Evolutionary conservation across 805 yeast species (phyloP), one percentile per base, ranked within the genome.

Genomic region (Starmerella vaccinii): DNA sequence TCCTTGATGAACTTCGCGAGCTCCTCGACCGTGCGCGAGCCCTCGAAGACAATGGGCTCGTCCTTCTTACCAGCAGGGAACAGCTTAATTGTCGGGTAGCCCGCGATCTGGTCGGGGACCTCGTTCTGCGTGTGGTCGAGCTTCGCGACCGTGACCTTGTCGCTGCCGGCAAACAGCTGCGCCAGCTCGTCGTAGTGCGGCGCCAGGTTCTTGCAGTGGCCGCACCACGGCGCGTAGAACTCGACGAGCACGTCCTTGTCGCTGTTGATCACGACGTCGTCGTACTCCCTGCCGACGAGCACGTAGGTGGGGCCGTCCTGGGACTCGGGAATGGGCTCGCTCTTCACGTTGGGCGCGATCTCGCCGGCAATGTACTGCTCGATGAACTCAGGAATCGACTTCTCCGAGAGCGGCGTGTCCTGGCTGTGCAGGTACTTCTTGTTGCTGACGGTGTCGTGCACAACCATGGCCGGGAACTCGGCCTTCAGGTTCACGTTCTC

Each of bases 111-210:
- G 59, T 84, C 83, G 52, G 79, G 82, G 54, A 90, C 86, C 67
- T 92, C 98, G 67, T 92, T 92, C 60, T 73, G 74, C 52, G 95
- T 82, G 66, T 90, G 95, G 70, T 92, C 96, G 50, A 92, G 70
- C 68, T 89, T 80, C 59, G 95, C 96, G 63, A 92, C 71, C 38
- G 80, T 65, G 52, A 90, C 84, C 65, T 80, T 74, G 49, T 70
- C 70, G 49, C 69, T 65, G 46, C 73, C 72, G 43, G 67, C 71
- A 68, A 75, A 84, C 49, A 82, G 61, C 46, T 72, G 80, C 47
- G 90, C 97, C 58, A 92, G 77, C 65, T 89, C 92, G 66, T 85
- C 94, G 74, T 80, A 90, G 52, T 73, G 75, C 64, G 96, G 95
- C 47, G 90, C 90, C 66, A 88, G 75, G 69, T 77, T 84, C 75